Base-by-base conservation (phyloP, 306 rosid genomes). In the Rosa multiflora region DNA sequence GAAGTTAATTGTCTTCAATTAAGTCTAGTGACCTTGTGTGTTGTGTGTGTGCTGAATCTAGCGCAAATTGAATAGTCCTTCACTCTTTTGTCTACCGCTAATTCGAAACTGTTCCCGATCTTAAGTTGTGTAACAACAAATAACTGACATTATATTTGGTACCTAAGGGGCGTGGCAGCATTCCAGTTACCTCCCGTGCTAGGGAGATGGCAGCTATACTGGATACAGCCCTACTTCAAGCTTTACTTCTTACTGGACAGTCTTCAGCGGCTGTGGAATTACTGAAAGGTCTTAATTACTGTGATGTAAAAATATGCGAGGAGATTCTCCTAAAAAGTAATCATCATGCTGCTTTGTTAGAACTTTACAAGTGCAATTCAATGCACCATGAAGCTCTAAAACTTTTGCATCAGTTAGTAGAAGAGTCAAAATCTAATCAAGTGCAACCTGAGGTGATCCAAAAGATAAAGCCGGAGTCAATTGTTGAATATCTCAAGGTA, bases 401-500 rank as follows among this genome's bases (percentile, higher is more conserved):
- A 74, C 97, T 96, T 81, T 87, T 93, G 85, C 91, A 89, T 80
- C 89, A 86, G 84, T 84, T 93, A 63, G 83, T 96, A 70, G 97
- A 93, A 69, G 93, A 91, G 76, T 90, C 97, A 39, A 93, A 83
- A 83, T 87, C 90, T 82, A 75, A 78, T 46, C 93, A 87, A 79
- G 82, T 68, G 51, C 83, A 81, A 66, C 49, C 86, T 78, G 96
- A 89, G 43, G 81, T 86, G 81, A 83, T 86, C 58, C 94, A 88
- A 72, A 90, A 76, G 72, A 91, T 93, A 78, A 93, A 87, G 87
- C 97, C 98, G 1, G 97, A 96, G 81, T 88, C 88, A 85, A 90
- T 96, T 64, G 92, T 96, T 79, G 97, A 96, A 80, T 96, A 96
- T 89, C 99, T 96, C 87, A 96, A 96, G 99, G 99, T 89, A 77